These are phyloP conservation scores for Cylindrodendrum hubeiense DNA, from an alignment of 2,329 filamentous ascomycete genomes.

Conservation along the genomic window DNA sequence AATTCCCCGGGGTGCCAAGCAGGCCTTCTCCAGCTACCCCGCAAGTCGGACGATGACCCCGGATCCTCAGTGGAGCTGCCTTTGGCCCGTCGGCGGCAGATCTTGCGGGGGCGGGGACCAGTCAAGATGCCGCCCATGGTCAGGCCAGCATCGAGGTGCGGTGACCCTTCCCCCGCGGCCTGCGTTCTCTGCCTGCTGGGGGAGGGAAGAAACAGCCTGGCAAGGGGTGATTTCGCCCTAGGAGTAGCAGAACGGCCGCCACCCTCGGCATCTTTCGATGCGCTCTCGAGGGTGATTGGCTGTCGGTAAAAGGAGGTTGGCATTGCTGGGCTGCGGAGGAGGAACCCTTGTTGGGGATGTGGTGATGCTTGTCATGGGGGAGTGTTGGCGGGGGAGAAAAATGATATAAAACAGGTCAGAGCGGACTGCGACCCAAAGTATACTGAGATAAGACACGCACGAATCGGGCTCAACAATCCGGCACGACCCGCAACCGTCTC, in stretches of 20 bases:
- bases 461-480: conserved; percentile 10
- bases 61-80: conserved; percentile 25
- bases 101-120: conserved; percentile 39
- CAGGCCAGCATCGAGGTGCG: neutral
- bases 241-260: conserved; percentile 30
- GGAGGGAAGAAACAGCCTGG: neutral
- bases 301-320: conserved; percentile 19
- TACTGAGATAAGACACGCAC: conserved; percentile 2
- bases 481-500: neutral
- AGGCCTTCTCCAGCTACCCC: conserved; percentile 34
- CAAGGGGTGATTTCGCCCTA: neutral
- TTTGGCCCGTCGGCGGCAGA: conserved; percentile 32
- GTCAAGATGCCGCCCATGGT: conserved; percentile 8
- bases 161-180: neutral
- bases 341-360: neutral
- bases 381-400: neutral
- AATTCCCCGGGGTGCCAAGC: conserved; percentile 39
- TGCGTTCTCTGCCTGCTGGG: neutral
- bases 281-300: conserved; percentile 32
- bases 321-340: neutral
- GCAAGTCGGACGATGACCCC: conserved; percentile 39
- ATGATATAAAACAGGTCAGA: conserved; percentile 12
- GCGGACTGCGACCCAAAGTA: conserved; percentile 7
- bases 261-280: conserved; percentile 40
- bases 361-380: conserved; percentile 1